phyloP scores from a whole-genome alignment of 2,329 filamentous ascomycete species.

The Phyllosticta citrichinensis region DNA sequence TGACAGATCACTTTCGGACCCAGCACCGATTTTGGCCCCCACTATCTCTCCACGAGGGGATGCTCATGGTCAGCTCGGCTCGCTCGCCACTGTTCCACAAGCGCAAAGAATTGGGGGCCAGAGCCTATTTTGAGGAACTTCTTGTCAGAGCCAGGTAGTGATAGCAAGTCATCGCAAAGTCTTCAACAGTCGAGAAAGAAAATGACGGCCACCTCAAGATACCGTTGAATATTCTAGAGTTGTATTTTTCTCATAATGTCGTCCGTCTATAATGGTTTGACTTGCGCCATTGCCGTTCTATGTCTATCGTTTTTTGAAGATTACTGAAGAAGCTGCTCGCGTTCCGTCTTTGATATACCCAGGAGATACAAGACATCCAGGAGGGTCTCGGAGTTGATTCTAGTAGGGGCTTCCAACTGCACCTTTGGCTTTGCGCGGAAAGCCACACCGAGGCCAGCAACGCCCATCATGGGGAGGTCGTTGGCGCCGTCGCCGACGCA shows the following conservation, averaged over 20 bases:
- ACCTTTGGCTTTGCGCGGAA: conserved; percentile 79
- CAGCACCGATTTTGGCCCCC: not conserved
- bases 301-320: not conserved
- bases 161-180: not conserved
- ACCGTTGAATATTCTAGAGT: not conserved
- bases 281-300: not conserved
- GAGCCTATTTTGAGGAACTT: too few relatives aligned
- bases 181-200: not conserved
- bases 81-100: too few relatives aligned
- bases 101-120: too few relatives aligned
- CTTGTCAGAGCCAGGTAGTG: too few relatives aligned
- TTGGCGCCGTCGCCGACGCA: conserved; percentile 77
- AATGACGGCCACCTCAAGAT: not conserved
- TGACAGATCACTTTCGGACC: not conserved
- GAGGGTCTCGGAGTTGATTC: conserved; percentile 56
- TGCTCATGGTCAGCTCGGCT: too few relatives aligned
- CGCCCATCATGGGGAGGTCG: conserved; percentile 68
- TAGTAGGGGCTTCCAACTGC: conserved; percentile 63
- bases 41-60: not conserved
- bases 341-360: conserved; percentile 59
- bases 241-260: not conserved
- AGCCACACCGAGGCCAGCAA: conserved; percentile 66
- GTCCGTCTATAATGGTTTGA: not conserved
- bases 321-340: conserved; percentile 34
- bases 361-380: conserved; percentile 65